Conservation (phyloP, 1,284 basidiomycete species). For the Trichosporon sp. region DNA sequence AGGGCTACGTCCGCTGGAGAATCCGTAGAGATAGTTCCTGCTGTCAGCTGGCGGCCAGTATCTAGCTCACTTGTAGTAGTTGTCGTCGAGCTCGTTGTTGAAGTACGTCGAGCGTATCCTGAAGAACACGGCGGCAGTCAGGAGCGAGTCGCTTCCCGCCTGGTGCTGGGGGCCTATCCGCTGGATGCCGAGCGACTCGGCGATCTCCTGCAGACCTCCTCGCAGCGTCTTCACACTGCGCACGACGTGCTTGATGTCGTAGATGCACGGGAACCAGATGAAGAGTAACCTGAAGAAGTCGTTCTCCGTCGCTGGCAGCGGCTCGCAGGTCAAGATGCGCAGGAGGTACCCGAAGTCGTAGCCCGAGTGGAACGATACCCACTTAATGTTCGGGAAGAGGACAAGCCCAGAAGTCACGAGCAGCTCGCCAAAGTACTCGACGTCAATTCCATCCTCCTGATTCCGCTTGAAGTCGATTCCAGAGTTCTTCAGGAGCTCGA, state of each 20-base stretch:
- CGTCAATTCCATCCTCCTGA: slow-evolving; percentile 84
- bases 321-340: slow-evolving; percentile 83
- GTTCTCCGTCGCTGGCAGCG: slow-evolving; percentile 82
- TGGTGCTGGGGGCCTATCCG: slow-evolving; percentile 91
- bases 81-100: slow-evolving; percentile 74
- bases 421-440: slow-evolving; percentile 94
- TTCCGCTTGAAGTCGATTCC: slow-evolving; percentile 94
- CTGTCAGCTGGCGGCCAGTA: neutral
- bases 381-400: slow-evolving; percentile 80
- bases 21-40: slow-evolving; percentile 49
- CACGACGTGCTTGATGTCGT: slow-evolving; percentile 98
- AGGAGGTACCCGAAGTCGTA: slow-evolving; percentile 99
- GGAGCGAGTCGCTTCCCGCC: slow-evolving; percentile 89
- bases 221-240: slow-evolving; percentile 81
- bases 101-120: slow-evolving; percentile 91
- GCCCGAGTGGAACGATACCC: slow-evolving; percentile 99
- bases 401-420: slow-evolving; percentile 95
- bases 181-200: slow-evolving; percentile 79
- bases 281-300: slow-evolving; percentile 83
- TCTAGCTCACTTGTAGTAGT: slow-evolving; percentile 50
- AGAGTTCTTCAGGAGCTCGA: slow-evolving; percentile 89
- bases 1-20: slow-evolving; percentile 23
- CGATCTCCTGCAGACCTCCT: slow-evolving; percentile 92
- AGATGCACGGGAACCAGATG: slow-evolving; percentile 94
- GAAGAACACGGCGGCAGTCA: slow-evolving; percentile 93